phyloP scores from a whole-genome alignment of 2,329 filamentous ascomycete species.

The Ophiosphaerella korrae region DNA sequence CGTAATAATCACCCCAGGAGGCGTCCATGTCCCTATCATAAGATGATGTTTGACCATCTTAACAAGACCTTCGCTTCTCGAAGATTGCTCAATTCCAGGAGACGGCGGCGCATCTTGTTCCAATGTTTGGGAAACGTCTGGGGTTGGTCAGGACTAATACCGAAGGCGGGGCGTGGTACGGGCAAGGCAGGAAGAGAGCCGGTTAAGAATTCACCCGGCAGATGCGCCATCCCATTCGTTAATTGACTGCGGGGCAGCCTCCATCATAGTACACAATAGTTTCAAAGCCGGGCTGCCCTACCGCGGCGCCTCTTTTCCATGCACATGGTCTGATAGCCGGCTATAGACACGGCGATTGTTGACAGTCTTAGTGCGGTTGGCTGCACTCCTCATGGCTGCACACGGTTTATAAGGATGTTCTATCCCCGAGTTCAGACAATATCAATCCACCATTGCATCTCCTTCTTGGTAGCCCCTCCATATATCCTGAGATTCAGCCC shows the following conservation, averaged over 20 bases:
- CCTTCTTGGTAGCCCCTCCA: neutral
- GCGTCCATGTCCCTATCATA: constrained; percentile 92
- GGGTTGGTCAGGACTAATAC: constrained; percentile 12
- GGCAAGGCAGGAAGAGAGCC: constrained; percentile 19
- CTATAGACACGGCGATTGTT: constrained; percentile 29
- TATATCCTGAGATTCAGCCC: neutral
- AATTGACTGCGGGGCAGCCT: constrained; percentile 25
- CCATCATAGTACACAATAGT: constrained; percentile 7
- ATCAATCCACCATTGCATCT: constrained; percentile 1
- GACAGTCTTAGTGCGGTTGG: constrained; percentile 27
- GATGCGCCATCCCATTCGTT: constrained; percentile 62
- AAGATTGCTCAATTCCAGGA: constrained; percentile 2
- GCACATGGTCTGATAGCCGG: constrained; percentile 27
- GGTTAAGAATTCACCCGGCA: constrained; percentile 35
- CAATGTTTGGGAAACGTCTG: constrained; percentile 5
- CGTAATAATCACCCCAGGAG: constrained; percentile 87
- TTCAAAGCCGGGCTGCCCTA: constrained; percentile 24
- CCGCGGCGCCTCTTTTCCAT: constrained; percentile 18
- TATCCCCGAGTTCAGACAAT: constrained; percentile 7
- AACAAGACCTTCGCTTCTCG: constrained; percentile 4
- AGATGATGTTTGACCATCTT: constrained; percentile 79
- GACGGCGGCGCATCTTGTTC: constrained; percentile 14
- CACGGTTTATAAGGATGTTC: constrained; percentile 24
- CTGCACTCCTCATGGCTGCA: constrained; percentile 1
- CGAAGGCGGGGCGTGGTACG: constrained; percentile 30